Conservation (phyloP, 148 eudicot genomes). For the Cornus controversa region DNA sequence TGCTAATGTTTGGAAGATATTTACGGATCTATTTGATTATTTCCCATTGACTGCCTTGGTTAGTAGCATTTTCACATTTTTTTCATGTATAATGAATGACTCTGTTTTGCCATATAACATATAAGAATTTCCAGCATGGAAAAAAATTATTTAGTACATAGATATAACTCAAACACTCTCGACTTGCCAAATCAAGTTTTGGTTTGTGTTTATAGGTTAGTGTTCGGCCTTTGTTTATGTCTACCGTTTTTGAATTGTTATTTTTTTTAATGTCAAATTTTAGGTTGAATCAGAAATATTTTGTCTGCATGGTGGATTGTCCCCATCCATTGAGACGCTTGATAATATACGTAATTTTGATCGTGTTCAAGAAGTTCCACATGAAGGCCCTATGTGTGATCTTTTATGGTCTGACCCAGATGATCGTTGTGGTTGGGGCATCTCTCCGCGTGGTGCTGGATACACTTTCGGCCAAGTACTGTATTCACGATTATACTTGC, state of each 20-base stretch:
- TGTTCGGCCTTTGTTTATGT: neutral
- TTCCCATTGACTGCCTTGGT: constrained; percentile 98
- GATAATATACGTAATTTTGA: constrained; percentile 92
- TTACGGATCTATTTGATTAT: constrained; percentile 96
- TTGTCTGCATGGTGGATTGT: constrained; percentile 97
- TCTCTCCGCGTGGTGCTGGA: constrained; percentile 99
- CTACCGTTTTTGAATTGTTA: neutral
- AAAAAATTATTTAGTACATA: too few relatives aligned
- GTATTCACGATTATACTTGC: too few relatives aligned
- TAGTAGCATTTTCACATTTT: constrained; percentile 36
- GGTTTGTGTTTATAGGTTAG: neutral
- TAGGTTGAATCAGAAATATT: constrained; percentile 99
- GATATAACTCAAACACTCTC: neutral
- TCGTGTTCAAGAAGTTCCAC: constrained; percentile 99
- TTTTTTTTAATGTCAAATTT: constrained; percentile 1
- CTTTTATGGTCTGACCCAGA: constrained; percentile 99
- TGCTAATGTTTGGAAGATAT: constrained; percentile 98
- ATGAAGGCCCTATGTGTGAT: constrained; percentile 99
- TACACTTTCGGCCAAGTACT: constrained; percentile 96
- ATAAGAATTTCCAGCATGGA: too few relatives aligned
- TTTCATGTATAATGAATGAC: too few relatives aligned
- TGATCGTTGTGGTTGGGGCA: constrained; percentile 99
- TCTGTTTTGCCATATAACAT: too few relatives aligned
- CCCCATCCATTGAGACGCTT: constrained; percentile 96
- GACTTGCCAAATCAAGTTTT: neutral